Evolutionary conservation across 352 stramenopile genomes (phyloP).

Genomic region (Globisporangium uncinulatum): DNA sequence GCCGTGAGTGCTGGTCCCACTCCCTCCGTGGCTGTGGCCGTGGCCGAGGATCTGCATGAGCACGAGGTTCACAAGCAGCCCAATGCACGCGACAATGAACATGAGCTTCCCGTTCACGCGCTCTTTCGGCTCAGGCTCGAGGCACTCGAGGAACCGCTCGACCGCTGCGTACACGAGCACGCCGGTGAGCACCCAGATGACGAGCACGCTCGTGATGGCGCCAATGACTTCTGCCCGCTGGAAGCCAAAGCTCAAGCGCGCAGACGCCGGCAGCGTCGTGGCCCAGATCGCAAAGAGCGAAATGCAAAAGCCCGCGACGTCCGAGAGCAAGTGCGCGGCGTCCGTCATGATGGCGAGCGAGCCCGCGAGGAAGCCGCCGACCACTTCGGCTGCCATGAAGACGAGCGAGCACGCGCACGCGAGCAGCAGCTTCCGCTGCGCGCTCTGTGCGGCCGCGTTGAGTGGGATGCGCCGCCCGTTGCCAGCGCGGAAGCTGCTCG

Average conservation of each 20-base stretch:
- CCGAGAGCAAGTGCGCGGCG: slow-evolving; percentile 73
- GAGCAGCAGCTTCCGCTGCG: slow-evolving; percentile 66
- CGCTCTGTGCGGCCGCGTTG: slow-evolving; percentile 36
- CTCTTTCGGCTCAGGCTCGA: slow-evolving; percentile 30
- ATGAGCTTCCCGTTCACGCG: slow-evolving; percentile 94
- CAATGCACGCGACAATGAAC: slow-evolving; percentile 91
- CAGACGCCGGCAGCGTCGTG: slow-evolving; percentile 41
- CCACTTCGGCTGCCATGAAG: slow-evolving; percentile 96
- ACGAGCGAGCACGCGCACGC: slow-evolving; percentile 79
- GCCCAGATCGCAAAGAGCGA: slow-evolving; percentile 82
- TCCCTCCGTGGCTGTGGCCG: slow-evolving; percentile 44
- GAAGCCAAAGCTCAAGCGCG: slow-evolving; percentile 92
- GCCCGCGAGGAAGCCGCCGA: slow-evolving; percentile 91
- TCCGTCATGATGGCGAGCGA: slow-evolving; percentile 95
- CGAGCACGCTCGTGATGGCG: slow-evolving; percentile 91
- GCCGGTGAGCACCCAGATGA: slow-evolving; percentile 93
- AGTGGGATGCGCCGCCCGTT: slow-evolving; percentile 45
- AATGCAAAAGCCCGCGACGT: slow-evolving; percentile 75
- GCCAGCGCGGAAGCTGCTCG: slow-evolving; percentile 8
- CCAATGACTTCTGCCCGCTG: slow-evolving; percentile 95
- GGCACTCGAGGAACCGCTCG: slow-evolving; percentile 58
- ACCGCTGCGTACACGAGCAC: slow-evolving; percentile 90
- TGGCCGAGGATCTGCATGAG: slow-evolving; percentile 92
- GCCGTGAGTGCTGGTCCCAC: slow-evolving; percentile 48
- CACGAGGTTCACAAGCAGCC: slow-evolving; percentile 93